phyloP scores from a whole-genome alignment of 2,329 filamentous ascomycete species.

The Blastomyces emzantsi region DNA sequence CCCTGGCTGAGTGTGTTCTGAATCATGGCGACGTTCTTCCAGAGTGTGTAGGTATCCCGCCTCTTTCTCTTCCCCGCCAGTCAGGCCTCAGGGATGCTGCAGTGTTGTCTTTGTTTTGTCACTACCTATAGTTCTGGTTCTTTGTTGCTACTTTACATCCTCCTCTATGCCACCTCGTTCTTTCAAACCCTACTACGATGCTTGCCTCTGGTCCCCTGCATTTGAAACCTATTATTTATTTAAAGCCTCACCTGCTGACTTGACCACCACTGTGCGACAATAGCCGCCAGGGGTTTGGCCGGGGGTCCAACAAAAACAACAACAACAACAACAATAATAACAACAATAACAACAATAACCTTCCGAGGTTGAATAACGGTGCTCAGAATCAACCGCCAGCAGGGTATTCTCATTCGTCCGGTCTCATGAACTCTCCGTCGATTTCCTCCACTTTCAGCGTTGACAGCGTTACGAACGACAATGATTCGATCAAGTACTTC shows the following conservation, averaged over 20 bases:
- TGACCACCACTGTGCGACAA: conserved; percentile 12
- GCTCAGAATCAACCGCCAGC: conserved; percentile 25
- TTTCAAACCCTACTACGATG: conserved; percentile 5
- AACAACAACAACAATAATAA: conserved; percentile 31
- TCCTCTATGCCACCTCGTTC: conserved; percentile 6
- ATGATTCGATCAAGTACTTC: conserved; percentile 42
- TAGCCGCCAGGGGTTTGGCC: conserved; percentile 43
- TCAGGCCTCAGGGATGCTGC: conserved; percentile 17
- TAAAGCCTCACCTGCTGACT: conserved; percentile 21
- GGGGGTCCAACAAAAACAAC: conserved; percentile 37
- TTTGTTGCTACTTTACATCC: conserved; percentile 7
- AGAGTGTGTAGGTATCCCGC: conserved; percentile 39
- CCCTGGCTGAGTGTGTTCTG: conserved; percentile 12
- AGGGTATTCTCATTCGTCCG: conserved; percentile 19
- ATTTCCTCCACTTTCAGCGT: conserved; percentile 29
- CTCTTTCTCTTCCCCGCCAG: conserved; percentile 19
- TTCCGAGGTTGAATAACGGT: conserved; percentile 33
- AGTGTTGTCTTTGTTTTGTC: conserved; percentile 16
- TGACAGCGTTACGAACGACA: conserved; percentile 31
- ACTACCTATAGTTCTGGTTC: conserved; percentile 15
- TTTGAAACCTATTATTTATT: conserved; percentile 22
- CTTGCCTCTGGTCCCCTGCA: conserved; percentile 7
- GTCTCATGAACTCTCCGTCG: conserved; percentile 34
- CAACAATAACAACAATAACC: conserved; percentile 24
- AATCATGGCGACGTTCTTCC: conserved; percentile 42